Evolutionary conservation across 140 eudicot species (phyloP).

Genomic region (Cichorium intybus): DNA sequence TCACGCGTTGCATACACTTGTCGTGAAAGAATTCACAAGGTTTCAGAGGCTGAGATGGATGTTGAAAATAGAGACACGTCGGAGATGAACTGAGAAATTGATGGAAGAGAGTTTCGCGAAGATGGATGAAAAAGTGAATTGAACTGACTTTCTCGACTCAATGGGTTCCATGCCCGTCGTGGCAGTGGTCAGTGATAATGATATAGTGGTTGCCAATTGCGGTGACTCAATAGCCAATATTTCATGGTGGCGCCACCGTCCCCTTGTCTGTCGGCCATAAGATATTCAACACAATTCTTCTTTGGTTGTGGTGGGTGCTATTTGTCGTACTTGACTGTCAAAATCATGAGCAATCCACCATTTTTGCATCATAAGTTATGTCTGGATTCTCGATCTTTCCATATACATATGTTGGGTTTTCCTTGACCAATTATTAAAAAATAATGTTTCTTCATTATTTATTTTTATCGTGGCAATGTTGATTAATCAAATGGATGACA

Average conservation of each 20-base stretch:
- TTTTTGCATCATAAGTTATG: no score
- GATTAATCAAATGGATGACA: conserved; percentile 18
- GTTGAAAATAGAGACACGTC: background rate
- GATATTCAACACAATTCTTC: no score
- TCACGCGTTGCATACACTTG: conserved; percentile 68
- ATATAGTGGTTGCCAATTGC: conserved; percentile 73
- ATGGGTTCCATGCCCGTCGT: conserved; percentile 78
- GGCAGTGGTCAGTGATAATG: conserved; percentile 66
- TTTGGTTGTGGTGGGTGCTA: no score
- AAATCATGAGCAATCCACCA: no score
- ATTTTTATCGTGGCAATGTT: no score
- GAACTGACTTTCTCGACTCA: conserved; percentile 36
- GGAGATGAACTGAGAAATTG: conserved; percentile 48
- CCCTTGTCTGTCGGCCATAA: conserved; percentile 52
- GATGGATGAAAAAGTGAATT: conserved; percentile 72
- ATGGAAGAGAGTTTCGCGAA: conserved; percentile 51
- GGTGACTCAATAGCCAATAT: conserved; percentile 92
- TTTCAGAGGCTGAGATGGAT: conserved; percentile 35
- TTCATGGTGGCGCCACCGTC: conserved; percentile 42
- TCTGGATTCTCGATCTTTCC: no score
- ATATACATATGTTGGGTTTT: no score
- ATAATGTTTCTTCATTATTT: no score
- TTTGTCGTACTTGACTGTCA: no score
- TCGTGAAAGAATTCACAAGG: conserved; percentile 43
- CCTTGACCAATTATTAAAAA: no score